phyloP scores from a whole-genome alignment of 2,329 filamentous ascomycete genomes.

The Tolypocladium amazonense region DNA sequence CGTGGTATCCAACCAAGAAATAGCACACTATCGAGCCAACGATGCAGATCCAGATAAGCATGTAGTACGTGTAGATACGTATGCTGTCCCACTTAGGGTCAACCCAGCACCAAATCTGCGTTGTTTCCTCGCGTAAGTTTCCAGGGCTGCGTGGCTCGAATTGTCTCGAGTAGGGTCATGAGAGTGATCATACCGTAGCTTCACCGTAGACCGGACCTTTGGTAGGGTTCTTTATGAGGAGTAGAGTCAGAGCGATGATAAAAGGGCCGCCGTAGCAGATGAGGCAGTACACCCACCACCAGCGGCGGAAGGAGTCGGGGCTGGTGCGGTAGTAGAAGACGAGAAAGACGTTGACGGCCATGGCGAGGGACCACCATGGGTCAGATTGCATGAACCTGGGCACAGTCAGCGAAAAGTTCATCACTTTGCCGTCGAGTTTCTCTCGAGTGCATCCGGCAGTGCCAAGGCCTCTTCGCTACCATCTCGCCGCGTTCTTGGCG shows the following conservation, averaged over 20 bases:
- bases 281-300: constrained; percentile 60
- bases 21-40: constrained; percentile 44
- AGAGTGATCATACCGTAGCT: constrained; percentile 35
- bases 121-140: not conserved
- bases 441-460: not conserved
- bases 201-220: constrained; percentile 40
- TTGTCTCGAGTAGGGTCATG: not conserved
- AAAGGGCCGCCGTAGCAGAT: constrained; percentile 65
- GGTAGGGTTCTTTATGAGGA: constrained; percentile 38
- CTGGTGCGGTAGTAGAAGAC: constrained; percentile 51
- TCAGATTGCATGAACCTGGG: constrained; percentile 67
- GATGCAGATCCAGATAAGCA: constrained; percentile 51
- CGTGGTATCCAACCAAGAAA: constrained; percentile 45
- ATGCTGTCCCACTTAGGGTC: constrained; percentile 41
- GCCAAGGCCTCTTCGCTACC: not conserved
- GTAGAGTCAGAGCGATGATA: constrained; percentile 53
- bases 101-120: constrained; percentile 54
- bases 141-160: not conserved
- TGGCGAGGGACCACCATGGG: constrained; percentile 68
- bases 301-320: constrained; percentile 58
- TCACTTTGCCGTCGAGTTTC: not conserved
- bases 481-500: not conserved
- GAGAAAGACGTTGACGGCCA: constrained; percentile 74
- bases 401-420: constrained; percentile 31
- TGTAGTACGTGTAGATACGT: constrained; percentile 51